Conservation (phyloP, 1,139 yeast genomes). For the Komagataea norvegica region DNA sequence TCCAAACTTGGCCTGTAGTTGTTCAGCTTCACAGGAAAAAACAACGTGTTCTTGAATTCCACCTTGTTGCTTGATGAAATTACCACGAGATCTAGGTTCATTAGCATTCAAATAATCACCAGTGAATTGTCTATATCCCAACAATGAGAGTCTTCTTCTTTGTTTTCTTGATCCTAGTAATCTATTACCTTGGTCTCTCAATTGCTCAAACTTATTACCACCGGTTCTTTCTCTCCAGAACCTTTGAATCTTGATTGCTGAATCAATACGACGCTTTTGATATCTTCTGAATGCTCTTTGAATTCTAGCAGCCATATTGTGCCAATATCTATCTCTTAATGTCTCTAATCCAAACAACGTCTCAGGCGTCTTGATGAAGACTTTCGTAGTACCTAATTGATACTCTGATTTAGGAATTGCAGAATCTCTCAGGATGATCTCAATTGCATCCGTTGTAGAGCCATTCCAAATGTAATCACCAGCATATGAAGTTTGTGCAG, state of each 20-base stretch:
- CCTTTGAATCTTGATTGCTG: slow-evolving; percentile 79
- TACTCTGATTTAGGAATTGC: slow-evolving; percentile 76
- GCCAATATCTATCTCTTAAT: slow-evolving; percentile 97
- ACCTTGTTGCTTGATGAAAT: slow-evolving; percentile 59
- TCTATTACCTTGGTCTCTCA: slow-evolving; percentile 78
- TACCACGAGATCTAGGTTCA: slow-evolving; percentile 66
- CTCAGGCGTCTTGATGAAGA: slow-evolving; percentile 95
- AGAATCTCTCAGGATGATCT: slow-evolving; percentile 73
- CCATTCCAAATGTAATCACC: slow-evolving; percentile 98
- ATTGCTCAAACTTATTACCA: slow-evolving; percentile 75
- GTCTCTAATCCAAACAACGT: slow-evolving; percentile 93
- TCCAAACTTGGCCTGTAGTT: slow-evolving; percentile 81
- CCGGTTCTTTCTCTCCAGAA: slow-evolving; percentile 80
- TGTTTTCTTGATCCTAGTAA: slow-evolving; percentile 75
- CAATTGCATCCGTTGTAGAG: slow-evolving; percentile 75
- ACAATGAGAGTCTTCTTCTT: slow-evolving; percentile 80
- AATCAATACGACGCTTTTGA: slow-evolving; percentile 74
- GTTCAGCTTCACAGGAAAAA: slow-evolving; percentile 80
- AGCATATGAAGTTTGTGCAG: slow-evolving; percentile 91
- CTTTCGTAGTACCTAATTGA: slow-evolving; percentile 92
- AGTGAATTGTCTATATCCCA: slow-evolving; percentile 87
- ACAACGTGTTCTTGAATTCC: slow-evolving; percentile 68
- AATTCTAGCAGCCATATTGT: slow-evolving; percentile 94
- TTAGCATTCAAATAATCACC: slow-evolving; percentile 93
- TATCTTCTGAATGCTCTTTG: slow-evolving; percentile 96